Evolutionary conservation across 371 early-diverging fungal genomes (phyloP).

Genomic region (Chytridium lagenaria): DNA sequence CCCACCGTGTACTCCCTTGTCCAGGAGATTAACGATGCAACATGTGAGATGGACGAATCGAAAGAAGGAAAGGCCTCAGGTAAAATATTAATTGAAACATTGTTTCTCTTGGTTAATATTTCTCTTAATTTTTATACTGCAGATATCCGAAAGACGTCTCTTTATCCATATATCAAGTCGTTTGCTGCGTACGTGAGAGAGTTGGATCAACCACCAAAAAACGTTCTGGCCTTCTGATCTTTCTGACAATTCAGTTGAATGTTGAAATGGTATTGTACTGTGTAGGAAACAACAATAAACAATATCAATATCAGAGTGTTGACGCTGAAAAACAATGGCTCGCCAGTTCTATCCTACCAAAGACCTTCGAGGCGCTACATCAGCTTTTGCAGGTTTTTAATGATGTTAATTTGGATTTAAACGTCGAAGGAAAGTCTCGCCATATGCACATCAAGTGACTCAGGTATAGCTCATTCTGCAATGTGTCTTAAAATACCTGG

Average conservation of each 20-base stretch:
- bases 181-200: background rate
- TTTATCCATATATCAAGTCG: background rate
- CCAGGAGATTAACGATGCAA: slow-evolving; percentile 58
- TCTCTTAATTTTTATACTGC: background rate
- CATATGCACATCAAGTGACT: background rate
- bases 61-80: background rate
- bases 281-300: no score
- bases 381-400: background rate
- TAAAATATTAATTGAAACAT: background rate
- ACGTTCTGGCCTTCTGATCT: no score
- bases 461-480: background rate
- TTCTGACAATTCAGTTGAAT: no score
- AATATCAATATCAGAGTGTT: no score
- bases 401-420: background rate
- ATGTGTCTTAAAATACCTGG: background rate
- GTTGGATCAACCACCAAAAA: background rate
- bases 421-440: background rate
- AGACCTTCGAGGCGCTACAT: background rate
- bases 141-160: background rate
- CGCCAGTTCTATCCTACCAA: background rate
- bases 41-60: background rate
- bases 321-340: background rate
- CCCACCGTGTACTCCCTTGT: slow-evolving; percentile 75
- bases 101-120: background rate
- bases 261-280: no score